Evolutionary conservation across 2,329 filamentous ascomycete species (phyloP), one percentile per base, ranked within the genome.

Genomic region (Helotiales sp.): DNA sequence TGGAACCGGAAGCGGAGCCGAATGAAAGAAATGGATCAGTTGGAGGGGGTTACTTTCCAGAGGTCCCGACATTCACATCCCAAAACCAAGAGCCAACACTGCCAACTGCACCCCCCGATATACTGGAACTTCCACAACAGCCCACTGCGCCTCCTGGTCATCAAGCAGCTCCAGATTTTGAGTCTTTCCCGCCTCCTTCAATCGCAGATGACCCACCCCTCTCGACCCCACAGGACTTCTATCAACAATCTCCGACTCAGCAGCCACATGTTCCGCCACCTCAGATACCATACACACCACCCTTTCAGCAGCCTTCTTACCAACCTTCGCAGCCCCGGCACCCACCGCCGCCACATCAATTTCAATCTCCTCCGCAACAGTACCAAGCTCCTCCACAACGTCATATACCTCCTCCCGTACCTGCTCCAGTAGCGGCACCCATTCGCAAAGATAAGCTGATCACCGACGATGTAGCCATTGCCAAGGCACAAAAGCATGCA

Each of bases 401-500:
- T 60, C 12, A 25, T 44, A 52, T 38, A 49, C 52, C 25, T 25
- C 54, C 52, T 17, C 61, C 70, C 29, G 68, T 69, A n/a, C 66
- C 72, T 1, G 61, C 57, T n/a, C 54, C 57, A 9, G 22, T 55
- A 63, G 25, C 66, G n/a, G 25, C 44, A 13, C 63, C 68, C 29
- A 57, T 63, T 42, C 59, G 66, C 6, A 62, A 60, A 12, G 24
- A 57, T 5, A 60, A 79, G 5, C 81, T 88, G 53, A 77, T 74
- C 4, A 78, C 75, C 10, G 91, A 96, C 62, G 88, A 92, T 63
- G 77, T 81, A 58, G 80, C 88, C 0, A 88, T 97, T 33, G 78
- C 84, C 33, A 83, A 87, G 66, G 93, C 95, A 4, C 92, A 96
- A 72, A 99, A 98, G 72, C 95, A 98, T 76, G 93, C 93, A 2